Evolutionary conservation across 768 basidiomycete species (phyloP).

Genomic region (Boletus pseudopeckii): DNA sequence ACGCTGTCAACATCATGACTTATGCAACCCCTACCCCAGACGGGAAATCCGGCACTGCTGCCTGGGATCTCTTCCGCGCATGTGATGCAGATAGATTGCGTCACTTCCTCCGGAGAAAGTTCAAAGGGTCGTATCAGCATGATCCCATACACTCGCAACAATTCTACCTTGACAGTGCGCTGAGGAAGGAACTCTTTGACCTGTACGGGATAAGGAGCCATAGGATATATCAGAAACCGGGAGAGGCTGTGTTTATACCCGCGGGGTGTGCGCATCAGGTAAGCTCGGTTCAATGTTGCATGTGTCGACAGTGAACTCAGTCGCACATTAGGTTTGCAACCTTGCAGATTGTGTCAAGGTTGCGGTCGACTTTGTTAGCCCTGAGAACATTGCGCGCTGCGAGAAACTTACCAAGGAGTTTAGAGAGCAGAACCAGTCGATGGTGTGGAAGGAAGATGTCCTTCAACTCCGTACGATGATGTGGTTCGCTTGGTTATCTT

Average conservation of each 20-base stretch:
- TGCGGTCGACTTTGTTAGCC: conserved; percentile 91
- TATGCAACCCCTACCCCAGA: conserved; percentile 59
- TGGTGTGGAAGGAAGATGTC: conserved; percentile 93
- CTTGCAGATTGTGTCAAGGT: conserved; percentile 95
- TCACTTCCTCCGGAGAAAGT: conserved; percentile 64
- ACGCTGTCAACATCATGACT: conserved; percentile 90
- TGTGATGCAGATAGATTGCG: conserved; percentile 80
- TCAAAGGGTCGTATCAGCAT: conserved; percentile 48
- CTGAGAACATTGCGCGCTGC: conserved; percentile 87
- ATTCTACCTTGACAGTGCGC: conserved; percentile 71
- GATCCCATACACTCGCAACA: conserved; percentile 93
- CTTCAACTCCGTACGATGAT: conserved; percentile 89
- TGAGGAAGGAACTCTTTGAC: conserved; percentile 66
- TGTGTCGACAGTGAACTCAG: background rate
- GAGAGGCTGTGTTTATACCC: conserved; percentile 93
- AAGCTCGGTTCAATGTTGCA: conserved; percentile 16
- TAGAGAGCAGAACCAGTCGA: conserved; percentile 80
- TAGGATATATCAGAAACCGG: conserved; percentile 85
- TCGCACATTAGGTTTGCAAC: conserved; percentile 69
- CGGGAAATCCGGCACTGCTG: conserved; percentile 69
- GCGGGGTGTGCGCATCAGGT: conserved; percentile 93
- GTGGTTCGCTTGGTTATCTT: conserved; percentile 90
- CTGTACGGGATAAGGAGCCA: conserved; percentile 71
- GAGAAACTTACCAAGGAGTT: conserved; percentile 86
- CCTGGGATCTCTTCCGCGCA: conserved; percentile 88